Evolutionary conservation across 331 rosid species (phyloP), one percentile per base, ranked within the genome.

Genomic region (Malus hybrid): DNA sequence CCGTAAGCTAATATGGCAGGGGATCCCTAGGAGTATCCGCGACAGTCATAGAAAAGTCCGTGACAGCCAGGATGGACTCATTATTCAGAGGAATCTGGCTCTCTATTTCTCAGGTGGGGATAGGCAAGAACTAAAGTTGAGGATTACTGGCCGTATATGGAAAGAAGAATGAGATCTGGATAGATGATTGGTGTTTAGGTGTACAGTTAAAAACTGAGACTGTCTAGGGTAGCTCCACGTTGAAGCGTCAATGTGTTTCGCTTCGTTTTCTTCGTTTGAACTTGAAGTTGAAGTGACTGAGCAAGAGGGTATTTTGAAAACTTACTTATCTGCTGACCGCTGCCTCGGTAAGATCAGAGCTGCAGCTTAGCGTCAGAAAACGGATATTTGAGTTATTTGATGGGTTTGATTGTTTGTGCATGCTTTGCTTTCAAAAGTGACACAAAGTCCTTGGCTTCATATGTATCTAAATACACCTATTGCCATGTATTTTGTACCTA

Each of bases 61-160:
- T 15, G 99, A 94, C 65, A 90, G 96, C 86, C 96, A 90, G 80
- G 99, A 94, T 63, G 99, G 97, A 29, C 97, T 94, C 68, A 85
- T 94, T 69, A 94, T 94, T 85, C 99, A 88, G 84, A 88, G 96
- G 76, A 87, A 82, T 73, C 79, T 90, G 71, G 99, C 96, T 24
- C 92, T 94, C 62, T 90, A 86, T 82, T 94, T 92, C 85, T 92
- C 99, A 9, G 97, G 97, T 6, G 97, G 92, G 50, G 93, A 87
- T 60, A 87, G 84, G 84, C 87, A 87, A 70, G 99, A 92, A 83
- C 87, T 92, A 48, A 92, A 89, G 86, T 83, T 94, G 77, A 90
- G 99, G 84, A 86, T 94, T 76, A 90, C 93, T 2, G 96, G 99
- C 74, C 97, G 99, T 63, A 94, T 94, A 81, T 92, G 97, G 99